Base-by-base conservation (phyloP, 805 yeast species). In the Cyberlindnera japonica region DNA sequence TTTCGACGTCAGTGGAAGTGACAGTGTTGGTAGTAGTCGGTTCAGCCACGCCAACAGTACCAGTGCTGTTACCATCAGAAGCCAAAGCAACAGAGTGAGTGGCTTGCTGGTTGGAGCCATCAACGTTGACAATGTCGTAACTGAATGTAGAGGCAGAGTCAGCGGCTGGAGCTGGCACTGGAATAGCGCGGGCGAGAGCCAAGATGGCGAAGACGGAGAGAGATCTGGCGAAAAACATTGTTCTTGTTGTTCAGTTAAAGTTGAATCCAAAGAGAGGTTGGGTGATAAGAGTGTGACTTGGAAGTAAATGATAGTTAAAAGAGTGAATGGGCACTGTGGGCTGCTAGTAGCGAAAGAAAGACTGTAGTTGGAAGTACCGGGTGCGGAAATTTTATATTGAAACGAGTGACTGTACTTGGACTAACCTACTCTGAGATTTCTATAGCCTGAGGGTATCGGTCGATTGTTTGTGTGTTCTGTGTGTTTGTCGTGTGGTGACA, bases 101-200 rank as follows among this genome's bases (percentile, higher is more conserved):
- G 32, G 53, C 40, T 37, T 48, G 50, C 21, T 44, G 41, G 43
- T 54, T 48, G 35, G 58, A 51, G 25, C 59, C 60, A 41, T 57
- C 61, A 25, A 48, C 59, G 35, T 57, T 55, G 25, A 57, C 52
- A 35, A 55, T 55, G 15, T 51, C 50, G 37, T 55, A 55, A 18
- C 44, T 44, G 49, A 38, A 57, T 19, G 53, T 51, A 39, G 45
- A 34, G n/a, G 42, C 25, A 19, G 45, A 25, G 21, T 36, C 48
- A 20, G 57, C 50, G 3, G 16, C 23, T 19, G 57, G 53, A 16
- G 45, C 16, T 15, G 55, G 52, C 20, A 39, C 39, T 19, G 60
- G 57, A 18, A 38, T 37, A 27, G 59, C 56, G 11, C 21, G 28
- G 25, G 44, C 40, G n/a, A 50, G 34, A n/a, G 53, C 39, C 24